phyloP scores from a whole-genome alignment of 352 stramenopile genomes.

The Phytophthora pisi region DNA sequence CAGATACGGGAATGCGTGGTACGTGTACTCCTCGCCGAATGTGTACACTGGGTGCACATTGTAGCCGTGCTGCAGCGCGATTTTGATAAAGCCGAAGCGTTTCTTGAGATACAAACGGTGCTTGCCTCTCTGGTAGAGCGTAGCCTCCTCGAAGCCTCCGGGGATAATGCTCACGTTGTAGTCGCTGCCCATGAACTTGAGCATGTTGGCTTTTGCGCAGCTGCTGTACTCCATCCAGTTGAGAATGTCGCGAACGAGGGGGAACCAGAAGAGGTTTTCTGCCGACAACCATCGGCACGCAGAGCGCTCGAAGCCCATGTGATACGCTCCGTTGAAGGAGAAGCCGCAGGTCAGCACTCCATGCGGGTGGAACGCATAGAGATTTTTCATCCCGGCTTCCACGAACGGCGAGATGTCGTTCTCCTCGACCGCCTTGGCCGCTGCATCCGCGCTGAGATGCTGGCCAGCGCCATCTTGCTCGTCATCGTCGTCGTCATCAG shows the following conservation, averaged over 20 bases:
- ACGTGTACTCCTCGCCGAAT: constrained; percentile 91
- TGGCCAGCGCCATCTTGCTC: constrained; percentile 1
- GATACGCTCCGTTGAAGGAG: constrained; percentile 59
- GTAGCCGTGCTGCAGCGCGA: constrained; percentile 91
- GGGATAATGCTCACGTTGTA: constrained; percentile 86
- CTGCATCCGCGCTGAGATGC: constrained; percentile 21
- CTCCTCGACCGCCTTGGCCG: constrained; percentile 25
- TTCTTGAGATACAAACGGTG: constrained; percentile 92
- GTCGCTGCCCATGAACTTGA: constrained; percentile 48
- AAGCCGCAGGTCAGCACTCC: constrained; percentile 64
- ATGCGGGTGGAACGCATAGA: constrained; percentile 69
- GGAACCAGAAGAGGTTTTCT: constrained; percentile 73
- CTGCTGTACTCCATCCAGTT: constrained; percentile 64
- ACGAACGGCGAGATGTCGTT: constrained; percentile 27
- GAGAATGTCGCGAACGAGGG: constrained; percentile 62
- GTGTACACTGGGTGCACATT: constrained; percentile 89
- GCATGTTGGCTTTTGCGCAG: constrained; percentile 57
- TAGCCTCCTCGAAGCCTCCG: constrained; percentile 95
- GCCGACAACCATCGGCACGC: constrained; percentile 67
- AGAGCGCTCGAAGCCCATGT: constrained; percentile 53
- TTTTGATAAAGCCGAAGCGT: constrained; percentile 93
- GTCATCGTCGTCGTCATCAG: constrained; percentile 4
- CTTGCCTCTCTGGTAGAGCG: constrained; percentile 70
- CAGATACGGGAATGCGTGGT: constrained; percentile 81
- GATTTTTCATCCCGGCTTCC: constrained; percentile 17